Evolutionary conservation across 2,329 filamentous ascomycete genomes (phyloP), one percentile per base, ranked within the genome.

Genomic region (Drechmeria coniospora): DNA sequence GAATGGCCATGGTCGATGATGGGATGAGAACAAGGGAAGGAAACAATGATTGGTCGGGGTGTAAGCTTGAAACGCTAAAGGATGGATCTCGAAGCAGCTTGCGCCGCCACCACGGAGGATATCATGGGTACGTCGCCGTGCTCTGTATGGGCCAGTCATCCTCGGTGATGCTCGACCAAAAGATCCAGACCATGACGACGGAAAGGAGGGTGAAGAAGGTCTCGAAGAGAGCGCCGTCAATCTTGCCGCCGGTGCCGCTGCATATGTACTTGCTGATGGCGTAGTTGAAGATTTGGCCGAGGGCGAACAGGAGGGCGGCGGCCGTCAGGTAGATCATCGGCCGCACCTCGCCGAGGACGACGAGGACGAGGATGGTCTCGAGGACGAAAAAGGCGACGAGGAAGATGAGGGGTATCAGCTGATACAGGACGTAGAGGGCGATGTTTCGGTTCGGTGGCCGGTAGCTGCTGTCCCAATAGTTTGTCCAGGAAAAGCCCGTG

Each of bases 101-200:
- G 23, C n/a, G 16, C 16, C 29, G 9, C 25, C 16, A 20, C 27
- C 23, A n/a, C n/a, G n/a, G n/a, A n/a, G n/a, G 23, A 20, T 15
- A 30, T 40, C 35, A 46, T 28, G 58, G 53, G 37, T 66, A 66
- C 28, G 53, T 40, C 25, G 40, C 49, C 30, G 51, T 50, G 8
- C 51, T 53, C 19, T 63, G 58, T 53, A 68, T 66, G 12, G 86
- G 83, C 90, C 90, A 98, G 59, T 94, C 87, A 46, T 98, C 90
- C 56, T 98, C 90, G 11, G 90, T 98, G 44, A 98, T 98, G 58
- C 84, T 94, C 25, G 84, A 92, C 90, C 90, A 98, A 63, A 98
- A 98, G 32, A 81, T 54, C 86, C 90, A 98, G 38, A 94, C 59
- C 56, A 73, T 73, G 12, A 82, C 65, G 4, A 98, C 83, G 1